Conservation (phyloP, 2,329 filamentous ascomycete genomes). For the Fusarium cicatricum region DNA sequence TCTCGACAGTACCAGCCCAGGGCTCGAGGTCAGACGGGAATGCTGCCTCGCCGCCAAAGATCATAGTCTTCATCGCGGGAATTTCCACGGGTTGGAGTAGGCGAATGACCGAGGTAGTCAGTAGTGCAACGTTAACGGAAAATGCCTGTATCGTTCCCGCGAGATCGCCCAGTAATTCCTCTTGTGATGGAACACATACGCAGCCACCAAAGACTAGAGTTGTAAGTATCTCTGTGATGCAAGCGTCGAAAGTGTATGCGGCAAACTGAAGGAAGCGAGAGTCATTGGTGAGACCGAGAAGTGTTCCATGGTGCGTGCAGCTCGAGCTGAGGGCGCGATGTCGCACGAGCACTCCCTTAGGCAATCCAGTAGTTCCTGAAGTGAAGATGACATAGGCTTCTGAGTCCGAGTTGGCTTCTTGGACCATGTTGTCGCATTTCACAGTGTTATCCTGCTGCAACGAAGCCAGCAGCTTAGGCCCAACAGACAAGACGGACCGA, state of each 20-base stretch:
- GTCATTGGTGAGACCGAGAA: neutral
- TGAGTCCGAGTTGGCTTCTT: neutral
- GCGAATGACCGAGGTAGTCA: constrained; percentile 3
- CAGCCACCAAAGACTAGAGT: constrained; percentile 10
- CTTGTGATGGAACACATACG: constrained; percentile 1
- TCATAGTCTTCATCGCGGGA: neutral
- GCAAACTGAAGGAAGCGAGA: constrained; percentile 1
- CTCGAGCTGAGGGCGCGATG: constrained; percentile 10
- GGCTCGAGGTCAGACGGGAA: constrained; percentile 1
- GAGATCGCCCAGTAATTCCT: neutral
- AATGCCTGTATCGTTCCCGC: neutral
- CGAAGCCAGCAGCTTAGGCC: neutral
- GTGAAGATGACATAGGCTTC: constrained; percentile 4
- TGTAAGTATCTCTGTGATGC: constrained; percentile 13
- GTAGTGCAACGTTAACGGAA: neutral
- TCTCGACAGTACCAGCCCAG: neutral
- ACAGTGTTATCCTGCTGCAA: neutral
- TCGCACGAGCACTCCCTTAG: neutral
- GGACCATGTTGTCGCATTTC: neutral
- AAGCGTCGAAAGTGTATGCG: constrained; percentile 27
- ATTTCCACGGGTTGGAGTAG: neutral
- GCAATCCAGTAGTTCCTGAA: neutral
- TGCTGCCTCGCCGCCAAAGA: constrained; percentile 3
- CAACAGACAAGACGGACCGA: constrained; percentile 1
- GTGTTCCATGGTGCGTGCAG: neutral